phyloP scores from a whole-genome alignment of 2,329 filamentous ascomycete genomes.

The Ophiostoma sp. region DNA sequence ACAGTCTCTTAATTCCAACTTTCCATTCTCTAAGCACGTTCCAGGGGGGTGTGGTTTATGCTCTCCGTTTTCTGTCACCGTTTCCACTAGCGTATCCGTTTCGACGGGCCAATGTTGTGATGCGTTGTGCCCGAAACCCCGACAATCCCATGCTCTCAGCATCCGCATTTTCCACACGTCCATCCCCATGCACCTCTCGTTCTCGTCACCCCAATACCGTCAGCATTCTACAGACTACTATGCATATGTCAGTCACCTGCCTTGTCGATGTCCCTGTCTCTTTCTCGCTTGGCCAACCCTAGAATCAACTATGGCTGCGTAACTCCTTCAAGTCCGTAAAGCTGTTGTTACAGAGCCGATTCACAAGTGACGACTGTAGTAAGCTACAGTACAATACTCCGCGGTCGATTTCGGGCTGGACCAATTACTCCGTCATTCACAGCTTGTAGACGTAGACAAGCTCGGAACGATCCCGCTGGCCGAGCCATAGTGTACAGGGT shows the following conservation, averaged over 20 bases:
- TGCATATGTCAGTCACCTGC: not conserved
- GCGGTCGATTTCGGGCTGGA: not conserved
- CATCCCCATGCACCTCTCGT: not conserved
- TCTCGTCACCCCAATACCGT: not conserved
- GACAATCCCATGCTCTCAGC: conserved; percentile 1
- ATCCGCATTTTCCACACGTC: not conserved
- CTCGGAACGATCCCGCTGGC: conserved; percentile 1
- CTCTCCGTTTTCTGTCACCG: not conserved
- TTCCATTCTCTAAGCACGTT: not conserved
- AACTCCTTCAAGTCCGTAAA: not conserved
- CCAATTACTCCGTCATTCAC: not conserved
- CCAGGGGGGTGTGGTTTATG: not conserved
- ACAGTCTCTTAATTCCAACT: not conserved
- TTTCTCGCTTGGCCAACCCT: not conserved
- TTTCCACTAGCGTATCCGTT: conserved; percentile 5
- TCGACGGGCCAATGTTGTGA: not conserved
- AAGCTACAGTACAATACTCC: not conserved
- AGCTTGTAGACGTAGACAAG: not conserved
- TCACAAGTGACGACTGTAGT: not conserved
- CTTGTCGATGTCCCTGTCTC: not conserved
- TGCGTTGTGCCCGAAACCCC: conserved; percentile 9
- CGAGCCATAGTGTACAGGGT: not conserved
- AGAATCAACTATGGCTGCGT: not conserved
- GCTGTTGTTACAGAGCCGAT: not conserved
- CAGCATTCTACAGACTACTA: not conserved